Evolutionary conservation across 2,329 filamentous ascomycete genomes (phyloP).

Genomic region (Pseudophaeomoniella oleicola): DNA sequence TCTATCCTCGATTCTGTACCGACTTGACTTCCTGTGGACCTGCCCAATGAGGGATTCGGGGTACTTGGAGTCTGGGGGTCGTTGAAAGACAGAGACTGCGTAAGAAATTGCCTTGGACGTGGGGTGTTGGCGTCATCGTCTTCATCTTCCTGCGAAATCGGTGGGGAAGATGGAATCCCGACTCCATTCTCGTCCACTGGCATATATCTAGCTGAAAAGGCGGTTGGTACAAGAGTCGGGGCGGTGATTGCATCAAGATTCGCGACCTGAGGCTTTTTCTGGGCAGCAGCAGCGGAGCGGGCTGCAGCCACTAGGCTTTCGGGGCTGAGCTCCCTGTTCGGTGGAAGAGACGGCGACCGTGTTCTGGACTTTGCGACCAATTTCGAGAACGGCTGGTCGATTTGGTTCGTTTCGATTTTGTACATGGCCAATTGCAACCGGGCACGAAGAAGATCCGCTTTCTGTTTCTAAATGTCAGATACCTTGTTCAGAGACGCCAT

Average conservation of each 20-base stretch:
- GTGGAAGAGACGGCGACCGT: background rate
- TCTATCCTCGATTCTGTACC: background rate
- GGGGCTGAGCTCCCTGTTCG: background rate
- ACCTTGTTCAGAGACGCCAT: background rate
- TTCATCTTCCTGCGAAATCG: background rate
- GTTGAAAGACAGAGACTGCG: background rate
- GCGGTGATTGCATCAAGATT: conserved; percentile 6
- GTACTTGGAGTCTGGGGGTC: background rate
- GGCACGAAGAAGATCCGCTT: conserved; percentile 11
- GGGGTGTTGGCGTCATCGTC: background rate
- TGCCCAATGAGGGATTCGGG: background rate
- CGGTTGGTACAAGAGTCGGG: conserved; percentile 9
- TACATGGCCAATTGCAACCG: conserved; percentile 13
- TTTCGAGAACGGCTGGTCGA: background rate
- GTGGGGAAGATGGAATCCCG: background rate
- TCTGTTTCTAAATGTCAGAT: conserved; percentile 5
- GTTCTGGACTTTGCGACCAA: background rate
- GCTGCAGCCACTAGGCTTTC: conserved; percentile 8
- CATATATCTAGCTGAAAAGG: conserved; percentile 7
- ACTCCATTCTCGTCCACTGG: background rate
- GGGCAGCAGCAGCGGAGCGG: conserved; percentile 9
- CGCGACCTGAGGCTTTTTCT: conserved; percentile 5
- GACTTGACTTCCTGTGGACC: background rate
- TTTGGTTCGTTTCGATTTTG: conserved; percentile 13
- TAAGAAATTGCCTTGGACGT: background rate